Conservation (phyloP, 2,329 filamentous ascomycete species). For the Aspergillus sp. region DNA sequence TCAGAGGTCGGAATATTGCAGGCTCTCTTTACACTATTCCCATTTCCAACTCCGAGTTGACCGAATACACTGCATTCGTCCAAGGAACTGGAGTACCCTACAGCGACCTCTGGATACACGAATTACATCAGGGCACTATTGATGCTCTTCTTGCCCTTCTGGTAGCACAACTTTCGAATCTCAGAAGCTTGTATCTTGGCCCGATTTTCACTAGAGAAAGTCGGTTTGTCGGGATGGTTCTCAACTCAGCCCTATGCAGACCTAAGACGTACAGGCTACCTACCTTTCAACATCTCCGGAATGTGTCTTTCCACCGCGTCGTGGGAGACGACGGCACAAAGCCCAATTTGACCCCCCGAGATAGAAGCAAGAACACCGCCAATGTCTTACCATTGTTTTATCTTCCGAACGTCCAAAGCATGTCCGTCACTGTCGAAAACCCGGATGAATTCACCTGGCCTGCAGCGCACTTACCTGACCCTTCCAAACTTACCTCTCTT, state of each 20-base stretch:
- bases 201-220: conserved; percentile 11
- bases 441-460: conserved; percentile 20
- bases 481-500: conserved; percentile 12
- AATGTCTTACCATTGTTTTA: conserved; percentile 25
- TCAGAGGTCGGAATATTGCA: background rate
- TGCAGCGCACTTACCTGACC: conserved; percentile 3
- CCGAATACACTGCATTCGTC: conserved; percentile 11
- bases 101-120: conserved; percentile 17
- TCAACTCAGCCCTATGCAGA: conserved; percentile 14
- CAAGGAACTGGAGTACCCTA: conserved; percentile 7
- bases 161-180: conserved; percentile 18
- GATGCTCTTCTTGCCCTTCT: conserved; percentile 25
- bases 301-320: conserved; percentile 1
- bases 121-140: conserved; percentile 15
- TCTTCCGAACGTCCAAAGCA: conserved; percentile 18
- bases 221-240: conserved; percentile 14
- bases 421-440: conserved; percentile 21
- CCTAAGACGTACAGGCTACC: conserved; percentile 2
- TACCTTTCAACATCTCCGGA: conserved; percentile 10
- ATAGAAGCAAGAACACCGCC: conserved; percentile 12
- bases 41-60: conserved; percentile 9
- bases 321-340: background rate
- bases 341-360: no score
- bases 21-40: background rate
- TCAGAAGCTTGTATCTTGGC: conserved; percentile 18